Conservation (phyloP, 352 stramenopile species). For the Phytophthora meadii region DNA sequence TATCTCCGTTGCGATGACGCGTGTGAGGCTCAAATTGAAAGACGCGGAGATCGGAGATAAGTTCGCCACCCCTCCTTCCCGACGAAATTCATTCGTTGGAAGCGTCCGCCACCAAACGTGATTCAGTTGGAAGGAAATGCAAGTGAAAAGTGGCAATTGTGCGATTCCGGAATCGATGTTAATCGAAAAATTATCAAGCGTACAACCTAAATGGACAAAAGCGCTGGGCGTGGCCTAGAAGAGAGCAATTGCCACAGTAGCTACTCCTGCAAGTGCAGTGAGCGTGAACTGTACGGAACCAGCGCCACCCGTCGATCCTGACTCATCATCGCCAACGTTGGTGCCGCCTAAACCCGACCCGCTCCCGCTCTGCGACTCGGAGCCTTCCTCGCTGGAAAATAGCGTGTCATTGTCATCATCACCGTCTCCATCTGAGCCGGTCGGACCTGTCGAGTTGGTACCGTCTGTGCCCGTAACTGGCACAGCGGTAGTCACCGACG, state of each 20-base stretch:
- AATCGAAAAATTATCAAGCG: constrained; percentile 31
- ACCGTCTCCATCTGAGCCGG: too few relatives aligned
- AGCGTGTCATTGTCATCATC: too few relatives aligned
- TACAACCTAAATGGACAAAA: constrained; percentile 34
- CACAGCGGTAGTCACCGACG: too few relatives aligned
- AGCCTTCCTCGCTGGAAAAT: neutral
- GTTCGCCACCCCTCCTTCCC: constrained; percentile 35
- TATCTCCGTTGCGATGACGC: constrained; percentile 42
- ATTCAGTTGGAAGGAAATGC: neutral
- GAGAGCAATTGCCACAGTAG: constrained; percentile 20
- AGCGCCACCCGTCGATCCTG: constrained; percentile 18
- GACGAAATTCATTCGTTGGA: constrained; percentile 32
- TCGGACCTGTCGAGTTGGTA: too few relatives aligned
- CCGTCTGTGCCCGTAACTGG: too few relatives aligned
- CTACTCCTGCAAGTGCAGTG: constrained; percentile 17
- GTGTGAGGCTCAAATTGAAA: constrained; percentile 66
- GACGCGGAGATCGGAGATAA: constrained; percentile 61
- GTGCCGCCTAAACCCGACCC: constrained; percentile 21
- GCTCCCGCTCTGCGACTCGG: constrained; percentile 2
- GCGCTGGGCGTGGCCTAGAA: constrained; percentile 20
- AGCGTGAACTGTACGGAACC: constrained; percentile 32
- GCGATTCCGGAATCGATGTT: constrained; percentile 18
- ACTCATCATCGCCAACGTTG: constrained; percentile 22
- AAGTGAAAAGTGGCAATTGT: neutral
- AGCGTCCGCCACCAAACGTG: constrained; percentile 23